Base-by-base conservation (phyloP, 352 stramenopile genomes). In the Phytophthora fragariaefolia region DNA sequence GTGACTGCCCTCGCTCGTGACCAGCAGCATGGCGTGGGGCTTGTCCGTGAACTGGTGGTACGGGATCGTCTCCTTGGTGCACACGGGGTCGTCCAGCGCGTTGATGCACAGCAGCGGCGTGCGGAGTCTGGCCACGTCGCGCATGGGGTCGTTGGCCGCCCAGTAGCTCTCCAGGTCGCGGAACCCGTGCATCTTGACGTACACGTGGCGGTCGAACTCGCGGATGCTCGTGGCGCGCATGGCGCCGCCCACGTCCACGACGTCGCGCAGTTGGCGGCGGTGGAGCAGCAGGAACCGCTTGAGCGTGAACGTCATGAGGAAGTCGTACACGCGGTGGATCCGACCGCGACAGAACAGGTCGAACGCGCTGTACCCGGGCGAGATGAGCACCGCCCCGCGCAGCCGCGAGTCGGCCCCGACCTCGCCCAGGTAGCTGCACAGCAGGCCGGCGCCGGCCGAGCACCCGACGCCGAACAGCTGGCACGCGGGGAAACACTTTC, bases 141-240 rank as follows among this genome's bases (percentile, higher is more conserved):
- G 84, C 80, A 95, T 90, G 18, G 86, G 86, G 69, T 95, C 88
- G 71, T 95, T 95, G 18, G 81, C 36, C 18, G 60, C 48, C 86
- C 86, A 95, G 60, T 93, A 95, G 13, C 68, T 42, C 50, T 89
- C 82, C 5, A 92, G 42, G 56, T 89, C 74, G 2, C 64, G 57
- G 57, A 91, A 93, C 4, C 84, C 86, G 64, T 95, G 81, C 72
- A 95, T 86, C 40, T 80, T 86, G 74, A 91, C 90, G 77, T 87
- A 95, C 58, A 95, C 84, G 22, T 82, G 86, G 45, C 83, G 61
- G 51, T 95, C 86, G 50, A 95, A 93, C 61, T 92, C 81, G 4
- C 73, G 62, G 47, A 95, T 85, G 6, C 61, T 87, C 1, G 61
- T 85, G 15, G 84, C 79, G 38, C 67, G 65, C 2, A 95, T 53